These are phyloP conservation scores for Verbena officinalis DNA, from an alignment of 257 asterid genomes.

Conservation along the genomic window DNA sequence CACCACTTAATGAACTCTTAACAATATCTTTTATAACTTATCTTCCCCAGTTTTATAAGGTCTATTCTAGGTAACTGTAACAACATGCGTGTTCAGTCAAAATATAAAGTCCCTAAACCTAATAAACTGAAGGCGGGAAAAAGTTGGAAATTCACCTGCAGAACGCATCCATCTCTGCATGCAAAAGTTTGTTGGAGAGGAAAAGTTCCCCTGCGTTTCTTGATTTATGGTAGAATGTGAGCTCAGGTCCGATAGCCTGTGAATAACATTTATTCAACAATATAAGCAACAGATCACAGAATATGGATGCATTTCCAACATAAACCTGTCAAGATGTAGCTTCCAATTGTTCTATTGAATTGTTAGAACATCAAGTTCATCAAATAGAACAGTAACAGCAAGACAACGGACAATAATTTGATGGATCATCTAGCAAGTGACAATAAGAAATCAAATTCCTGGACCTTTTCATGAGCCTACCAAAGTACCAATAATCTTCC, in stretches of 20 bases:
- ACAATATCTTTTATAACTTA: no score
- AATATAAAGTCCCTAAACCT: slow-evolving; percentile 7
- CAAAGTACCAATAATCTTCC: no score
- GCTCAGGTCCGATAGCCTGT: slow-evolving; percentile 98
- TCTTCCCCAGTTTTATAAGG: no score
- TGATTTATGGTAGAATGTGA: slow-evolving; percentile 85
- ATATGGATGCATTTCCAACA: slow-evolving; percentile 7
- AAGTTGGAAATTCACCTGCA: slow-evolving; percentile 64
- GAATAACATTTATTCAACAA: slow-evolving; percentile 30
- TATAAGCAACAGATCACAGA: slow-evolving; percentile 21
- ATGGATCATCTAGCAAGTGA: no score
- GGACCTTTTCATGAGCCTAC: no score
- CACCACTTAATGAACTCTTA: no score
- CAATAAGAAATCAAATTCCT: no score
- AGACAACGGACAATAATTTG: no score
- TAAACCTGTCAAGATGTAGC: no score
- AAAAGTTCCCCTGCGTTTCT: slow-evolving; percentile 54
- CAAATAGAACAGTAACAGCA: not conserved
- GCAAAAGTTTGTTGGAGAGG: slow-evolving; percentile 87
- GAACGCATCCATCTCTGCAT: slow-evolving; percentile 86
- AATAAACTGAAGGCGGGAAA: slow-evolving; percentile 12
- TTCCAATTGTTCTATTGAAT: not conserved
- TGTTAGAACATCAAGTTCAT: not conserved
- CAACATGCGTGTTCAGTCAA: slow-evolving; percentile 3
- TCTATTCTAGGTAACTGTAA: not conserved